Conservation (phyloP, 169 alveolate species). For the Plasmodium gonderi region DNA sequence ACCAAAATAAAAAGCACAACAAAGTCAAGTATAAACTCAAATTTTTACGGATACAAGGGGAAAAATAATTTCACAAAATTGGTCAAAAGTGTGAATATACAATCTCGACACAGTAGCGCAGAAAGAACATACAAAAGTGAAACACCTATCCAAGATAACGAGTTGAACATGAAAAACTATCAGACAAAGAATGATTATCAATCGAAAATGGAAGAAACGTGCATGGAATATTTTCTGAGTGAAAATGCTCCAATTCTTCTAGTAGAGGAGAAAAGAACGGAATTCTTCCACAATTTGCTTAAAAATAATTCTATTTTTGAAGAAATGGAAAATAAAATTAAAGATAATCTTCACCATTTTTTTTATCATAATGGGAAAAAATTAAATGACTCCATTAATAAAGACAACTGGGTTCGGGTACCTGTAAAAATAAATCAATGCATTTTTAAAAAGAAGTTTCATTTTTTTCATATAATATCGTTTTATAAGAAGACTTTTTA, state of each 20-base stretch:
- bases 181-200: not conserved
- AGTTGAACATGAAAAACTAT: not conserved
- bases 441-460: constrained; percentile 22
- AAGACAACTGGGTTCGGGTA: constrained; percentile 48
- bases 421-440: constrained; percentile 37
- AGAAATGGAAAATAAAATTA: constrained; percentile 64
- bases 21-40: not conserved
- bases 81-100: not conserved
- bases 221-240: constrained; percentile 6
- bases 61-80: not conserved
- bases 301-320: constrained; percentile 16
- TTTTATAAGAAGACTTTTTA: constrained; percentile 42
- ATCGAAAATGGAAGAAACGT: not conserved
- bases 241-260: not conserved
- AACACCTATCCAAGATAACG: not conserved
- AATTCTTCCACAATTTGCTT: constrained; percentile 3
- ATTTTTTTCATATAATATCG: constrained; percentile 27
- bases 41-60: not conserved
- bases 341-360: constrained; percentile 10
- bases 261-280: constrained; percentile 1
- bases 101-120: not conserved
- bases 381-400: constrained; percentile 50
- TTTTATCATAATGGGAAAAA: constrained; percentile 27
- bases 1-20: not conserved
- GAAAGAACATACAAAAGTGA: not conserved